These are phyloP conservation scores for Trichosporon asahii DNA, from an alignment of 1,284 basidiomycete species.

Conservation along the genomic window DNA sequence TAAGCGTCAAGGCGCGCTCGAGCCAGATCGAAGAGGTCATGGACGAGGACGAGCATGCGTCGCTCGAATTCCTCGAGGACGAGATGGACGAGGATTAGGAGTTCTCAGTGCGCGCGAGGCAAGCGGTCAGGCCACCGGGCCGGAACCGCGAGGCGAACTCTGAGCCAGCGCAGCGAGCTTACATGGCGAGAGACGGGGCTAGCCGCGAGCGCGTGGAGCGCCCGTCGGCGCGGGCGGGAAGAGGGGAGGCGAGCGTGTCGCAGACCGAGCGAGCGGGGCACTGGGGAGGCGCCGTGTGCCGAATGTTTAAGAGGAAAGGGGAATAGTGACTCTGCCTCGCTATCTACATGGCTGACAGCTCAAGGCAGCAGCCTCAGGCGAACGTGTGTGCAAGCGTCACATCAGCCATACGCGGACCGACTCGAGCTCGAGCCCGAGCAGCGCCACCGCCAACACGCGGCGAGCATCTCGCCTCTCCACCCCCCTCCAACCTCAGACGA, in stretches of 20 bases:
- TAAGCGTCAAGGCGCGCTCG: not conserved
- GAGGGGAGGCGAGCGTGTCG: not conserved
- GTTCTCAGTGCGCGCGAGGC: not conserved
- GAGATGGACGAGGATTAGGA: slow-evolving; percentile 10
- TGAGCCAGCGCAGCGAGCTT: not conserved
- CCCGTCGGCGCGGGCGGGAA: not conserved
- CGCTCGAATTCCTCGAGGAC: not conserved
- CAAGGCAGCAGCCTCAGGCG: too few species aligned
- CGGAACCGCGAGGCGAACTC: too few species aligned
- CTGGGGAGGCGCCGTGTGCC: too few species aligned
- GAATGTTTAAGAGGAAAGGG: too few species aligned
- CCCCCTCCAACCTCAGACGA: too few species aligned
- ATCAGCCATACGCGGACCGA: not conserved
- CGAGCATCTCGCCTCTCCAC: too few species aligned
- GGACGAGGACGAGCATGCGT: slow-evolving; percentile 6
- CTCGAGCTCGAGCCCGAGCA: not conserved
- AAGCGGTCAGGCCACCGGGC: not conserved
- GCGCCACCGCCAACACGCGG: not conserved
- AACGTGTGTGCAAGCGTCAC: not conserved
- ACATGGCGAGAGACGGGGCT: not conserved
- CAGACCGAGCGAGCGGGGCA: too few species aligned
- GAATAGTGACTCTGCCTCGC: too few species aligned
- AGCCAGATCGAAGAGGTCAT: slow-evolving; percentile 1
- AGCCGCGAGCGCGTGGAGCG: too few species aligned
- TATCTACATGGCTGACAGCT: too few species aligned